Conservation (phyloP, 176 grass and related monocot species). For the Triticum turgidum region DNA sequence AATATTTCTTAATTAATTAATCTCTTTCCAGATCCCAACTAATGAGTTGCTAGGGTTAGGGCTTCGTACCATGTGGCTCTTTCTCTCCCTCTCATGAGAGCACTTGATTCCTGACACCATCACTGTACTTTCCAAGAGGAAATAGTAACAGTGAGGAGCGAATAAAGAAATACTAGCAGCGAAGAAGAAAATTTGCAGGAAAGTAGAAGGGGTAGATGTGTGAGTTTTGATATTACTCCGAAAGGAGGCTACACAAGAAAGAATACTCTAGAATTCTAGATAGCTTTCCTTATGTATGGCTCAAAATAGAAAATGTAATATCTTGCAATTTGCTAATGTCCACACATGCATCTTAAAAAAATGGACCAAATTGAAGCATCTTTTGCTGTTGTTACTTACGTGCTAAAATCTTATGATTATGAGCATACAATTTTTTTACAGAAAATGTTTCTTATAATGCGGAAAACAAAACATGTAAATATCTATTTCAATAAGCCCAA, state of each 20-base stretch:
- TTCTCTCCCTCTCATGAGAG: conserved; percentile 5
- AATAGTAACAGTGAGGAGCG: neutral
- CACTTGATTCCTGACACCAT: conserved; percentile 41
- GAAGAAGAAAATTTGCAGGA: neutral
- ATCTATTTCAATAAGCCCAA: neutral
- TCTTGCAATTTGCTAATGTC: neutral
- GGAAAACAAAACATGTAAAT: neutral
- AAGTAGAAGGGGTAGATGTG: neutral
- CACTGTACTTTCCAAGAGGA: conserved; percentile 10
- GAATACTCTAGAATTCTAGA: neutral
- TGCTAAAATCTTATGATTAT: neutral
- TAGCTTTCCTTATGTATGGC: neutral
- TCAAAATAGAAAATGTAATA: neutral
- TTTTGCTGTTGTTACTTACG: neutral
- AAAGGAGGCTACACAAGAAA: neutral
- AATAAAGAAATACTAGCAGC: conserved; percentile 10
- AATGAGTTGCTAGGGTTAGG: conserved; percentile 30
- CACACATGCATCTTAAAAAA: neutral
- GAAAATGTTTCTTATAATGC: no score
- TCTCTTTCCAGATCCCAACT: conserved; percentile 27
- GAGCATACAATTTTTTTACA: no score
- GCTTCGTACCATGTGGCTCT: conserved; percentile 32
- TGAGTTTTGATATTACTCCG: conserved; percentile 23
- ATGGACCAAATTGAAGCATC: neutral
- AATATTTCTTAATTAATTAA: no score